These are phyloP conservation scores for Dothistroma pini DNA, from an alignment of 2,329 filamentous ascomycete species.

Conservation along the genomic window DNA sequence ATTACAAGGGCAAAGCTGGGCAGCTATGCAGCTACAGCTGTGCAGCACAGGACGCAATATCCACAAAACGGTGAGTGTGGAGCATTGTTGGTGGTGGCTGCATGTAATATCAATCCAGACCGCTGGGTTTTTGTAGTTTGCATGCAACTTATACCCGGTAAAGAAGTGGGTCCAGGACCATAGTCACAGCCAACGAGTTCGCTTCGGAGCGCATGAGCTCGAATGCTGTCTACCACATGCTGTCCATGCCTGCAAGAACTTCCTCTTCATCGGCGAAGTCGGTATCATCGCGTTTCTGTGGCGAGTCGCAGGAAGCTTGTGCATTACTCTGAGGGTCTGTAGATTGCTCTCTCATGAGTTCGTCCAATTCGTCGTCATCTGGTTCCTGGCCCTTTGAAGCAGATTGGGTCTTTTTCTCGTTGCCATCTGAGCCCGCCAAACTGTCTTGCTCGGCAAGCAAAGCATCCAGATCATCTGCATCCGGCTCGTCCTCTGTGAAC, in stretches of 20 bases:
- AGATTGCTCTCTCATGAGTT: conserved; percentile 46
- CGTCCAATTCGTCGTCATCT: conserved; percentile 17
- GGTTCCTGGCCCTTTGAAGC: neutral
- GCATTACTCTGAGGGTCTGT: neutral
- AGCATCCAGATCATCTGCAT: conserved; percentile 27
- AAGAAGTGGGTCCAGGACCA: neutral
- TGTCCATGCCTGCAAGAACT: conserved; percentile 53
- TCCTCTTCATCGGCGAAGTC: conserved; percentile 62
- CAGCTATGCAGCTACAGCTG: conserved; percentile 2
- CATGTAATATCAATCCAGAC: conserved; percentile 5
- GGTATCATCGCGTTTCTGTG: conserved; percentile 18
- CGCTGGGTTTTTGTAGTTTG: neutral
- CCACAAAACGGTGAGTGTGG: neutral
- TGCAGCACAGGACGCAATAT: neutral
- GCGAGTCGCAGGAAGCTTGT: neutral
- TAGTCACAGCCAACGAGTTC: neutral
- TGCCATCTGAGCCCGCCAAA: neutral
- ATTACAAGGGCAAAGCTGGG: conserved; percentile 7
- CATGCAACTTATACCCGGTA: conserved; percentile 1
- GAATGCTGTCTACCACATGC: conserved; percentile 8
- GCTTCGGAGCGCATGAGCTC: neutral
- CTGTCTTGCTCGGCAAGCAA: conserved; percentile 19
- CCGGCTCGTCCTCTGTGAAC: conserved; percentile 20
- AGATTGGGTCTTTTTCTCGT: neutral
- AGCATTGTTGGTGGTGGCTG: neutral